These are phyloP conservation scores for Quercus phellos DNA, from an alignment of 331 rosid species.

Conservation along the genomic window DNA sequence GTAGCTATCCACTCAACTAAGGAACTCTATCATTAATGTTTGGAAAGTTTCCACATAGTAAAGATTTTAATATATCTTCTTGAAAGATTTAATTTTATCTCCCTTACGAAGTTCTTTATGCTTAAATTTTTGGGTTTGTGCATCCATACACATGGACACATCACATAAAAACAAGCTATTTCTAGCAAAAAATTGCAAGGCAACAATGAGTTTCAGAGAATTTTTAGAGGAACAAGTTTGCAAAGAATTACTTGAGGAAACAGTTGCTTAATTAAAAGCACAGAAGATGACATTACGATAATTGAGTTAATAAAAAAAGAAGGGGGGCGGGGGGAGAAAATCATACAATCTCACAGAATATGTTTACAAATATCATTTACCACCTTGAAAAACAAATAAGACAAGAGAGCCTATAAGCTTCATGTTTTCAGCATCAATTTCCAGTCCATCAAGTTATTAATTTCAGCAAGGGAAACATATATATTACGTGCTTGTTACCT, in stretches of 20 bases:
- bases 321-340: no score
- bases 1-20: neutral
- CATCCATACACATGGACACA: neutral
- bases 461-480: neutral
- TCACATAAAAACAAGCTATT: neutral
- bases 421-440: neutral
- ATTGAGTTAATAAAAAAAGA: no score
- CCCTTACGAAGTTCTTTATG: neutral
- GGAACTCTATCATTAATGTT: neutral
- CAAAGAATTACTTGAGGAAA: no score
- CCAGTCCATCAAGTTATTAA: neutral
- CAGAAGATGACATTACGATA: no score
- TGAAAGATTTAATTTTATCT: neutral
- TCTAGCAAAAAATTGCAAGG: neutral
- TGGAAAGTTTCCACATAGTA: neutral
- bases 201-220: neutral
- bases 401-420: neutral
- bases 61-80: no score
- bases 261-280: no score
- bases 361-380: neutral
- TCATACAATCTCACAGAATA: neutral
- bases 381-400: neutral
- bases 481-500: neutral
- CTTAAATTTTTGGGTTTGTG: neutral
- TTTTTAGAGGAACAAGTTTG: no score